phyloP scores from a whole-genome alignment of 2,329 filamentous ascomycete species.

The Colletotrichum tanaceti region DNA sequence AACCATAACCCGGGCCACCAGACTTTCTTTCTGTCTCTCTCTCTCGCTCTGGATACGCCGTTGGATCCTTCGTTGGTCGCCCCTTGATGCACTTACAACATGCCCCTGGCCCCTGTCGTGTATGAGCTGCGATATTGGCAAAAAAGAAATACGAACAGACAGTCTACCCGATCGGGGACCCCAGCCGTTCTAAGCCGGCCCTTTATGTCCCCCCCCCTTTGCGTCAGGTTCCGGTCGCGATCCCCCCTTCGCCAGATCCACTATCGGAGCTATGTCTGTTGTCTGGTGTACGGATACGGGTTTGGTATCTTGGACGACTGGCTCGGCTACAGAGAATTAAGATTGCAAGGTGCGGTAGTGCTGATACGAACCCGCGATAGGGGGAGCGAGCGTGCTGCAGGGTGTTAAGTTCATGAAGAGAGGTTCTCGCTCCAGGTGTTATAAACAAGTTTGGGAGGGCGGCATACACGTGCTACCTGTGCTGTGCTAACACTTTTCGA shows the following conservation, averaged over 20 bases:
- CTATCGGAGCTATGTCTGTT: slow-evolving; percentile 11
- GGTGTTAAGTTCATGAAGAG: too few relatives aligned
- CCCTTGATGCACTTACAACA: too few relatives aligned
- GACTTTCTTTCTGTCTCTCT: neutral
- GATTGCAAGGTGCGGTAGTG: too few relatives aligned
- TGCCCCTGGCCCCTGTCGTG: slow-evolving; percentile 1
- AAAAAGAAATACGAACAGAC: slow-evolving; percentile 2
- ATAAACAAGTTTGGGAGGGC: too few relatives aligned
- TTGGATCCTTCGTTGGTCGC: neutral
- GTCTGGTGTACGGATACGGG: too few relatives aligned
- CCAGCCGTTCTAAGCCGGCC: slow-evolving; percentile 17
- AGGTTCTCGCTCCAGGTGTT: too few relatives aligned
- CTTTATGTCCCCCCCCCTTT: slow-evolving; percentile 22
- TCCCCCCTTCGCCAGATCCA: slow-evolving; percentile 16
- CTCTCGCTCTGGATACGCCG: slow-evolving; percentile 1
- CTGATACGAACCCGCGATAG: too few relatives aligned
- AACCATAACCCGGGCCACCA: neutral
- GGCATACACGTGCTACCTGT: too few relatives aligned
- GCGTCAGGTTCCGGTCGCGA: slow-evolving; percentile 11
- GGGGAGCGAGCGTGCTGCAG: too few relatives aligned
- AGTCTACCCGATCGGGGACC: slow-evolving; percentile 23
- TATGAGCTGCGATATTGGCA: slow-evolving; percentile 18
- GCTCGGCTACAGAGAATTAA: too few relatives aligned
- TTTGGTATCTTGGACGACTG: too few relatives aligned
- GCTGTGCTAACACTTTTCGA: too few relatives aligned